These are phyloP conservation scores for Penicillium sp. DNA, from an alignment of 2,329 filamentous ascomycete species.

Conservation along the genomic window DNA sequence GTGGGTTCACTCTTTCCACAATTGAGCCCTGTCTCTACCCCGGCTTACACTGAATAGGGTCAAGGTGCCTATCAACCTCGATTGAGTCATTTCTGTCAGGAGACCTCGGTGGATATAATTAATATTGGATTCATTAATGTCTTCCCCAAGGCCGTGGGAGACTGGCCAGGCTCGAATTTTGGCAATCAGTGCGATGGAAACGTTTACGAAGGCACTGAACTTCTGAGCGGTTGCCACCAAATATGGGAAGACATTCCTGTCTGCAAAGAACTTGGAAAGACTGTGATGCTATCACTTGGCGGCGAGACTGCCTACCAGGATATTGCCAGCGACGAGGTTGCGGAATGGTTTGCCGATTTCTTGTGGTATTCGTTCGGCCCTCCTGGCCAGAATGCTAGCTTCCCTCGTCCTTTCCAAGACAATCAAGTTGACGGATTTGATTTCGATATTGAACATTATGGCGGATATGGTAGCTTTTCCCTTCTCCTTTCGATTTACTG, in stretches of 20 bases:
- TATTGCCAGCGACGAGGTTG: conserved; percentile 46
- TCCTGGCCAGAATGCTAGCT: conserved; percentile 30
- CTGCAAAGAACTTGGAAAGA: conserved; percentile 50
- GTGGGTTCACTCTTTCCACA: conserved; percentile 31
- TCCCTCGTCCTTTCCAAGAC: conserved; percentile 54
- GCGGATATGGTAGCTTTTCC: conserved; percentile 30
- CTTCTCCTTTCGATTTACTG: neutral
- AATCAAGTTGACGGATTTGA: conserved; percentile 58
- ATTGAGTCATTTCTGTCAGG: conserved; percentile 56
- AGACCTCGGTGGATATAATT: conserved; percentile 59
- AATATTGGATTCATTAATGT: conserved; percentile 60
- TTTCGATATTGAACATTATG: conserved; percentile 50
- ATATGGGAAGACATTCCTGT: conserved; percentile 48
- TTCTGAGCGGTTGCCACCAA: conserved; percentile 50
- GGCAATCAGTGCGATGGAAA: conserved; percentile 57
- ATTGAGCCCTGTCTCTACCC: neutral
- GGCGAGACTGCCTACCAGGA: conserved; percentile 50
- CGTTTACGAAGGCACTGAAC: conserved; percentile 44
- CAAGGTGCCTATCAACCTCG: conserved; percentile 56
- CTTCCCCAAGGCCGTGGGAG: conserved; percentile 53
- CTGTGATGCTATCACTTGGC: conserved; percentile 53
- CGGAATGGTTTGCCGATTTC: conserved; percentile 54
- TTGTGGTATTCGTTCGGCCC: conserved; percentile 58
- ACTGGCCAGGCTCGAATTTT: conserved; percentile 60
- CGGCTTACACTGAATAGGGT: conserved; percentile 43